Evolutionary conservation across 2,329 filamentous ascomycete species (phyloP).

Genomic region (Hypoxylon sp.): DNA sequence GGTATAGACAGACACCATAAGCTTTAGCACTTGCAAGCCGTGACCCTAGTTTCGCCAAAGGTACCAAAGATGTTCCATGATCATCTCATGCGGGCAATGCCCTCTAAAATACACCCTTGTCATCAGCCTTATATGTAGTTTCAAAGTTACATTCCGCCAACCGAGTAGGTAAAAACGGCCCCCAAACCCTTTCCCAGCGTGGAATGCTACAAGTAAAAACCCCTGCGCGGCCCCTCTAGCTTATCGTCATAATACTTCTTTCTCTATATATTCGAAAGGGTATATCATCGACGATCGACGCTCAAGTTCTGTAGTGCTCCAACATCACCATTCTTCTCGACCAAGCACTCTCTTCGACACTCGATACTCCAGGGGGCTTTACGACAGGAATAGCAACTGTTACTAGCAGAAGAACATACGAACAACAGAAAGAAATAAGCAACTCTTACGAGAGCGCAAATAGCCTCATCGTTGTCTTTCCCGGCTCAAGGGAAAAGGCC

Average conservation of each 20-base stretch:
- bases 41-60: conserved; percentile 30
- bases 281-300: conserved; percentile 8
- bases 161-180: conserved; percentile 27
- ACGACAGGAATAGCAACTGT: conserved; percentile 5
- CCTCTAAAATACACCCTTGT: conserved; percentile 31
- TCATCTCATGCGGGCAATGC: conserved; percentile 22
- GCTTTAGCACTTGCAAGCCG: conserved; percentile 22
- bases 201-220: conserved; percentile 15
- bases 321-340: conserved; percentile 10
- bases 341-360: conserved; percentile 12
- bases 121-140: conserved; percentile 40
- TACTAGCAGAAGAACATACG: conserved; percentile 12
- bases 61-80: conserved; percentile 21
- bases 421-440: background rate
- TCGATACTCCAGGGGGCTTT: background rate
- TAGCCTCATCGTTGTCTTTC: conserved; percentile 36
- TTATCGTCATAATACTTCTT: conserved; percentile 6
- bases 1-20: conserved; percentile 24
- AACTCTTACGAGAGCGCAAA: conserved; percentile 33
- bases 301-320: background rate
- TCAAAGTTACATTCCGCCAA: conserved; percentile 35
- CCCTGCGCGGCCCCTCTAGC: conserved; percentile 11
- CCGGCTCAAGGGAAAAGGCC: conserved; percentile 16
- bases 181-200: conserved; percentile 25
- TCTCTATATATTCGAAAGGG: conserved; percentile 20